Base-by-base conservation (phyloP, 2,329 filamentous ascomycete species). In the Falciphora oryzae region DNA sequence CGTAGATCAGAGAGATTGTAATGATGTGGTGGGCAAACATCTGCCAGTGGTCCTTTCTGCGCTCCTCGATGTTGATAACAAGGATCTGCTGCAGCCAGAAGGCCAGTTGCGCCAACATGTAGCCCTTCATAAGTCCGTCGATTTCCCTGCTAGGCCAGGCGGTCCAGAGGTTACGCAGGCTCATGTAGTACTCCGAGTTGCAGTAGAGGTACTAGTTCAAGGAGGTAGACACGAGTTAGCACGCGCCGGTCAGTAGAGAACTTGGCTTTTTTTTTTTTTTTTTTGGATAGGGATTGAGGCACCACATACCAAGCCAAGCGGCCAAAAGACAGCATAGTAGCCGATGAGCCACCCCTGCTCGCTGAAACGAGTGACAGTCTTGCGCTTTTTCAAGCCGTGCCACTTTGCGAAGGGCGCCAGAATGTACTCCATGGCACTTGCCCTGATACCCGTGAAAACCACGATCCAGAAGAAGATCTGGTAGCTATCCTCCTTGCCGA, bases 11-110 rank as follows among this genome's bases (percentile, higher is more conserved):
- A 6, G 82, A 80, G 72, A 89, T 91, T 27, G 95, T 99, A 74
- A 98, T 88, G 73, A 97, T 85, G 78, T 99, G 95, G 76, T 98
- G 95, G 25, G 87, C 89, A 70, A 98, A 87, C 95, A 98, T 98
- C 77, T 98, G 94, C 80, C 87, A 90, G 77, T 97, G 90, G 72
- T 99, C 95, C 79, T 98, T 98, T 72, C 95, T 86, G 69, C 90
- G 87, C 78, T 96, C 91, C 77, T 99, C 95, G 66, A 98, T 93
- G 77, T 97, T 90, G 75, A 98, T 92, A 65, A 97, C 92, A 38
- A 97, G 81, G 68, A 98, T 90, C 78, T 97, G 93, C 78, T 98
- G 94, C 61, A 97, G 77, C 90, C 92, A 97, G 76, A 97, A 98
- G 29, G 90, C 89, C 77, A 93, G 90, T 75, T 98, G 93, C 18